Base-by-base conservation (phyloP, 192 early-diverging fungal genomes). In the Coemansia sp. region DNA sequence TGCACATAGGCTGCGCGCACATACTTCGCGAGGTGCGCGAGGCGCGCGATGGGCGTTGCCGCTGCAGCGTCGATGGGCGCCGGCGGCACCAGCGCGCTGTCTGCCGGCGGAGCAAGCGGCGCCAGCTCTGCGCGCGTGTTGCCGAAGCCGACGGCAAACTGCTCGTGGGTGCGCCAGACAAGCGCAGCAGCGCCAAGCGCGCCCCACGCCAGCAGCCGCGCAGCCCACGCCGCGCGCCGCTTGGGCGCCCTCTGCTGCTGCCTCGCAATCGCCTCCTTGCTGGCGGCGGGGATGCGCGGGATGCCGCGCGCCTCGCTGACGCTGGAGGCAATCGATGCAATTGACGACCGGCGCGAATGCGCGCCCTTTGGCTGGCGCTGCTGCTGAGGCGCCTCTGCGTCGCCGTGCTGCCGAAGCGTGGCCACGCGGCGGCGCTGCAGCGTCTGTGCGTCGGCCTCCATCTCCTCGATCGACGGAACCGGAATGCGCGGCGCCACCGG, bases 341-440 rank as follows among this genome's bases (percentile, higher is more conserved):
- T 64, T 56, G 78, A 81, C 54, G 78, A 76, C 46, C 71, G 69
- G 22, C 78, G 73, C 65, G 73, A 81, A 56, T 81, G 78, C 42
- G 42, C 22, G 56, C 60, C 32, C 32, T 32, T 32, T 32, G 32
- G 62, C 59, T 61, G 41, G 47, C 4, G 47, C 15, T 49, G 13
- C 47, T n/a, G 48, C 67, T 16, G 62, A 41, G 19, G 22, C 18
- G 18, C 63, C 1, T 67, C 47, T 41, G 49, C 51, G 43, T 72
- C 78, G 4, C 59, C 67, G 65, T 70, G 73, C 67, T 73, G 67
- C 6, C 78, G 65, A 55, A 81, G 73, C n/a, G 79, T 76, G 4
- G 79, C 79, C 40, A 81, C 69, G 13, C 79, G 79, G 41, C 79
- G 79, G 47, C 79, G 79, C 71, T 73, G 78, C 73, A 72, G 73